Base-by-base conservation (phyloP, 2,329 filamentous ascomycete genomes). In the Ascosphaera apis region DNA sequence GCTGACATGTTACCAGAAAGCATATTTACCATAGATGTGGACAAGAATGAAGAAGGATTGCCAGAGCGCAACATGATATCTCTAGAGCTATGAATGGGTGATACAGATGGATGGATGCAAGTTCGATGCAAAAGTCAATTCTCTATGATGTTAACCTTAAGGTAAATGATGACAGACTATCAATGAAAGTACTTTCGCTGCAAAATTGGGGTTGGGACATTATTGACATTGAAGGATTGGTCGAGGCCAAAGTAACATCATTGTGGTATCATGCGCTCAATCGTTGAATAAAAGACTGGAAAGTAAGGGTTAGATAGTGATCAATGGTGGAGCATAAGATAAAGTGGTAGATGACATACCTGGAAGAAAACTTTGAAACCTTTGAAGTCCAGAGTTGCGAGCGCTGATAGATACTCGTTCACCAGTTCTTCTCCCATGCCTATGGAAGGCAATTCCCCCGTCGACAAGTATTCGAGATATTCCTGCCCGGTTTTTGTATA, bases 401-500 rank as follows among this genome's bases (percentile, higher is more conserved):
- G 46, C 39, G 59, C 58, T 38, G 48, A 48, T 40, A 63, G 44
- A 46, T 60, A 64, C 40, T 63, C 60, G 34, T 60, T 54, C 37
- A 63, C 56, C 37, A 61, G 52, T 30, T 56, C 53, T 11, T 45
- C 45, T 15, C 55, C 56, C 59, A 64, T 62, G 28, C 61, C 61
- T 53, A 63, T 56, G 8, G 54, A 53, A 16, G 57, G 57, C 34
- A 64, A 41, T 42, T 64, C 61, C 16, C 52, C 53, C 33, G 48
- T 49, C 17, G 58, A 53, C 25, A 64, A 48, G 44, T 58, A 63
- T 25, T 55, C 51, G 16, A 86, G 66, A 52, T 92, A 95, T 38
- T 71, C 66, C 36, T 78, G 69, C 17, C 88, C 88, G 9, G 81
- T 86, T 61, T 95, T 95, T 45, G 70, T 66, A 51, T 93, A 86